These are phyloP conservation scores for Wolfiporia cocos DNA, from an alignment of 1,284 basidiomycete genomes.

Conservation along the genomic window DNA sequence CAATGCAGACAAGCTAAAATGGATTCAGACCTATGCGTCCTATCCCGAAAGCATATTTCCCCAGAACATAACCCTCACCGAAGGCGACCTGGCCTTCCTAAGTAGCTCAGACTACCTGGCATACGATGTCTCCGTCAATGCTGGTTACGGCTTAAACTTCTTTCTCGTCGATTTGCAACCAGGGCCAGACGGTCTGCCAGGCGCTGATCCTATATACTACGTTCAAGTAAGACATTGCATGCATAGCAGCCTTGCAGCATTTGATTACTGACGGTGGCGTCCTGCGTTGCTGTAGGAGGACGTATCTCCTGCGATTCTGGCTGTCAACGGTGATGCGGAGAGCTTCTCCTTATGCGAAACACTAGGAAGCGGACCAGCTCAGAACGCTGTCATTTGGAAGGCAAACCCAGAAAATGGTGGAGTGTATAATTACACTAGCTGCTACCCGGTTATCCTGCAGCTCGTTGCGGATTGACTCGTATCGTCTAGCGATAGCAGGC, in stretches of 20 bases:
- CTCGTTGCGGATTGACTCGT: too few species aligned
- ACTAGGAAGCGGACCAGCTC: background rate
- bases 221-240: background rate
- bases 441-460: conserved; percentile 9
- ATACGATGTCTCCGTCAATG: background rate
- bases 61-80: too few species aligned
- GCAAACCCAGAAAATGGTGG: background rate
- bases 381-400: conserved; percentile 9
- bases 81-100: too few species aligned
- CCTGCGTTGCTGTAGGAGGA: too few species aligned
- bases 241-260: too few species aligned
- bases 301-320: background rate
- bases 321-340: conserved; percentile 8
- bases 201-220: background rate
- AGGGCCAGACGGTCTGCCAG: too few species aligned
- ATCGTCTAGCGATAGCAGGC: too few species aligned
- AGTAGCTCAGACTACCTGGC: too few species aligned
- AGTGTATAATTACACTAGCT: conserved; percentile 9
- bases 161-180: background rate
- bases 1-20: too few species aligned
- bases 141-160: background rate
- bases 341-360: conserved; percentile 11
- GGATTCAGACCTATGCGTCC: background rate
- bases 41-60: background rate
- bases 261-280: too few species aligned